Base-by-base conservation (phyloP, 768 basidiomycete species). In the Mrakia gelida region DNA sequence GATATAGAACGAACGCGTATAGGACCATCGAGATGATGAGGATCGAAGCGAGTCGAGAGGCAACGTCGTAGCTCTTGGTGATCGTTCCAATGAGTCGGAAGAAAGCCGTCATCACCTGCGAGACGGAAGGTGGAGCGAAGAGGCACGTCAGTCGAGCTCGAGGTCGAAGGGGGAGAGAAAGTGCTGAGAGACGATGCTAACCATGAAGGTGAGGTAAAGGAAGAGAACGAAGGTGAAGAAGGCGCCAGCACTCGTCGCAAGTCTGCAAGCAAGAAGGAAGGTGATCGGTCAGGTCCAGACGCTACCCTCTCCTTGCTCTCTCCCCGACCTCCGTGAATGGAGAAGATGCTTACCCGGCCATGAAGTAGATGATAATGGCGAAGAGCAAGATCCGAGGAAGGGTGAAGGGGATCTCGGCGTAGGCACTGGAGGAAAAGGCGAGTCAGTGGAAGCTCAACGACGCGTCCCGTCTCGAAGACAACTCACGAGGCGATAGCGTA, bases 321-420 rank as follows among this genome's bases (percentile, higher is more conserved):
- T 38, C 38, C 38, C 38, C 38, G 3, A 8, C 8, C 38, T 38
- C 38, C 38, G 38, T 38, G 3, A 8, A 38, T 38, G 8, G 3
- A 38, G 38, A 38, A 3, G 38, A 38, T 3, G 38, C 38, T 38
- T 38, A 38, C 38, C 38, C 38, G 38, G 8, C 45, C 49, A 77
- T 78, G 45, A 76, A 80, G 79, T 81, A 82, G 54, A 82, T 67
- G 63, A 79, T 71, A 67, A 83, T 68, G 13, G 38, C 56, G 72
- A 78, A 78, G 28, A 75, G 2, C 32, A 65, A 8, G 67, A 83
- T 78, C 63, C 83, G 82, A 62, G 82, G 75, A 26, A 81, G 76
- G 73, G 83, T 83, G 80, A 85, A 84, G 1, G 87, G 87, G 0
- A 86, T 76, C 79, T 87, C 86, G 63, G 84, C 83, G 23, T 87